Evolutionary conservation across 257 asterid species (phyloP).

Genomic region (Penstemon newberryi): DNA sequence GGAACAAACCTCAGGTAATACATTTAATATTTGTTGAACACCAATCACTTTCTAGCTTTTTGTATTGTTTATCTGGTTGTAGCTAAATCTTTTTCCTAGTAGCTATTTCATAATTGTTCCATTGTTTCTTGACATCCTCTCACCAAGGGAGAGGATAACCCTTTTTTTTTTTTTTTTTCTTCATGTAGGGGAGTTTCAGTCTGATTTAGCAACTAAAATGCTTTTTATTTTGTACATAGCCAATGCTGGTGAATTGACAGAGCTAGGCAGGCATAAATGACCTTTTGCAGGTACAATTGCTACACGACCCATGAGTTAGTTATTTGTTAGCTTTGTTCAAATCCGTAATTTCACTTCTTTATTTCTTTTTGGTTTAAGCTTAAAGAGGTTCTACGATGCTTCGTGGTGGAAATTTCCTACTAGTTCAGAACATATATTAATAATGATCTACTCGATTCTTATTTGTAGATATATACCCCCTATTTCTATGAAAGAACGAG

Average conservation of each 20-base stretch:
- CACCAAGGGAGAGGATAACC: neutral
- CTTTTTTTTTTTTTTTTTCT: no score
- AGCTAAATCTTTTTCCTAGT: constrained; percentile 13
- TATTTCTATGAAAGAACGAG: constrained; percentile 57
- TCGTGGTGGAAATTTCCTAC: neutral
- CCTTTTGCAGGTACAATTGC: constrained; percentile 55
- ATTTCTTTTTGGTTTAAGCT: constrained; percentile 3
- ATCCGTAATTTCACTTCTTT: neutral
- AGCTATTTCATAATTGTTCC: neutral
- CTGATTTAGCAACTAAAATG: constrained; percentile 15
- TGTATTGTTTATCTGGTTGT: neutral
- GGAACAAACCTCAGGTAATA: constrained; percentile 80
- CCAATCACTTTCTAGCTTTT: neutral
- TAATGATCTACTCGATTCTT: constrained; percentile 8
- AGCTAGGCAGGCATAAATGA: constrained; percentile 60
- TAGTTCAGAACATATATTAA: neutral
- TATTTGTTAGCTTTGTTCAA: neutral
- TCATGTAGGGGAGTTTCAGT: neutral
- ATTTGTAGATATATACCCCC: constrained; percentile 45
- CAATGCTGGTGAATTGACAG: constrained; percentile 49
- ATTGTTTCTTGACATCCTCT: neutral
- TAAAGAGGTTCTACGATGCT: neutral
- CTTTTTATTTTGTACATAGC: constrained; percentile 43
- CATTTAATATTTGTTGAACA: neutral
- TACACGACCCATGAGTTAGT: neutral